Evolutionary conservation across 1,284 basidiomycete species (phyloP).

Genomic region (Gomphus bonarii): DNA sequence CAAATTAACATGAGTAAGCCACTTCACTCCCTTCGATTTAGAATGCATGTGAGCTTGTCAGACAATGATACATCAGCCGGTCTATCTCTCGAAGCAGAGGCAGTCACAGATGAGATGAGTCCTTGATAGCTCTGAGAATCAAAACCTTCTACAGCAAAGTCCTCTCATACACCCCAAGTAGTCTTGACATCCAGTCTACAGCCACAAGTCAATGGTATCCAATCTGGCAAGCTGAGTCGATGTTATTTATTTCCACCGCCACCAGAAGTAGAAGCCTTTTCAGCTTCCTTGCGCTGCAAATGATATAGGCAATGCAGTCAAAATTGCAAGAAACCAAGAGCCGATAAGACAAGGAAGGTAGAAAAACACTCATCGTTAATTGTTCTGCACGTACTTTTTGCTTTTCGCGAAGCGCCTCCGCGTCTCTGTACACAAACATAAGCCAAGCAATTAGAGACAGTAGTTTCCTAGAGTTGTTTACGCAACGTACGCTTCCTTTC

Average conservation of each 20-base stretch:
- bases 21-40: neutral
- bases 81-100: neutral
- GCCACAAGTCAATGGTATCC: neutral
- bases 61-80: neutral
- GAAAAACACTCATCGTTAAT: neutral
- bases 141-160: neutral
- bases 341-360: neutral
- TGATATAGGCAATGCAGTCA: neutral
- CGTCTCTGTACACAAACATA: conserved; percentile 40
- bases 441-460: neutral
- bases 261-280: conserved; percentile 51
- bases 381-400: conserved; percentile 43
- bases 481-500: conserved; percentile 60
- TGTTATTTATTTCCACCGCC: conserved; percentile 27
- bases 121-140: neutral
- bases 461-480: neutral
- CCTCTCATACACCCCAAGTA: neutral
- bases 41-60: neutral
- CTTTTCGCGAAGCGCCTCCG: conserved; percentile 61
- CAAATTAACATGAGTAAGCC: neutral
- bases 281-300: conserved; percentile 23
- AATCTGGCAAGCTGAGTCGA: neutral
- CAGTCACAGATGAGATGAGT: neutral
- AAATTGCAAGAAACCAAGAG: conserved; percentile 4
- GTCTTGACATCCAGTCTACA: neutral